These are phyloP conservation scores for Lactifluus pinguis DNA, from an alignment of 768 basidiomycete species.

Conservation along the genomic window DNA sequence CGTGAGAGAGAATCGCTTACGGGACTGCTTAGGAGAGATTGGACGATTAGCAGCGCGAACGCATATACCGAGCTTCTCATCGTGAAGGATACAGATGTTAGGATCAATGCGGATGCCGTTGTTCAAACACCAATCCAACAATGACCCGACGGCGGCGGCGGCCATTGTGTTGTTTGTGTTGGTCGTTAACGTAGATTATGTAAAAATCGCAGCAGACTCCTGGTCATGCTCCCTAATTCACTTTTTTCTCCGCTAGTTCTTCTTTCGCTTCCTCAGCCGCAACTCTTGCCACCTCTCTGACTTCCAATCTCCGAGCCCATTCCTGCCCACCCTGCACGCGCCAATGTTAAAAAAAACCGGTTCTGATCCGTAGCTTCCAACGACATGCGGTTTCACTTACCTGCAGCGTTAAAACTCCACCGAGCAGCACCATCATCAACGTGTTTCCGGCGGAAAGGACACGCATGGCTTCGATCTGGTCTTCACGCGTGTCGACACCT, in stretches of 20 bases:
- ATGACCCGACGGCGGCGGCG: neutral
- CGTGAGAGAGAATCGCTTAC: conserved; percentile 6
- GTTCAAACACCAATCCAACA: conserved; percentile 20
- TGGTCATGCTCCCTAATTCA: neutral
- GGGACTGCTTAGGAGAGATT: conserved; percentile 8
- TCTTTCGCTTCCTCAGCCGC: conserved; percentile 14
- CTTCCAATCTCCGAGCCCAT: conserved; percentile 29
- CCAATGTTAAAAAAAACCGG: neutral
- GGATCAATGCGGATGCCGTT: conserved; percentile 20
- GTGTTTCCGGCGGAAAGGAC: conserved; percentile 83
- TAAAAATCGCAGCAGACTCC: neutral
- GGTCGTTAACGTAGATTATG: conserved; percentile 6
- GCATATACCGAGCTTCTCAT: conserved; percentile 7
- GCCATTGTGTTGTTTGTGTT: neutral
- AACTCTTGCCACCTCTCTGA: conserved; percentile 15
- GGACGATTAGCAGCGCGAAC: conserved; percentile 4
- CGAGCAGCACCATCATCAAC: conserved; percentile 63
- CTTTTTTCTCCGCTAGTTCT: conserved; percentile 11
- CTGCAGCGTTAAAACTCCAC: conserved; percentile 61
- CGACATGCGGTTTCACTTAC: conserved; percentile 32
- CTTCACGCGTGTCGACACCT: conserved; percentile 46
- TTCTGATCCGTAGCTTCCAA: neutral
- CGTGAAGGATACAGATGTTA: conserved; percentile 15
- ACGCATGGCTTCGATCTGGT: conserved; percentile 70
- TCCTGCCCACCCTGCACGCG: conserved; percentile 71